Evolutionary conservation across 2,329 filamentous ascomycete genomes (phyloP).

Genomic region (Colletotrichum sp.): DNA sequence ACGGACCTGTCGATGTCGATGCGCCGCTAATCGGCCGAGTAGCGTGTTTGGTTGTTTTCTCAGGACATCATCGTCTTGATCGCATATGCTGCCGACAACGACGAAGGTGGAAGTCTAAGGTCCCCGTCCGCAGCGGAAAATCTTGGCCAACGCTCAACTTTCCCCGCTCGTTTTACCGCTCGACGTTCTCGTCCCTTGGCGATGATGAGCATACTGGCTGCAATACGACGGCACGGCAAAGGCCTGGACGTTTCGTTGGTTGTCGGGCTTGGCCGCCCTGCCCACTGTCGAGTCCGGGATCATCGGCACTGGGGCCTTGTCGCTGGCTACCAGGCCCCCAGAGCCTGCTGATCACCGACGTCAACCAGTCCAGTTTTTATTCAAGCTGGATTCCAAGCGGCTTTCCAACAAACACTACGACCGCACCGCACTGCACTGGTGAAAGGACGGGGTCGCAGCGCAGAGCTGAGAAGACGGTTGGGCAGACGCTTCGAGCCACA

Average conservation of each 20-base stretch:
- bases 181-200: not conserved
- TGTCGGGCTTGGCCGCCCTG: not conserved
- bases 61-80: not conserved
- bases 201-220: not conserved
- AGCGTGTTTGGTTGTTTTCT: not conserved
- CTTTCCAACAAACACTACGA: not conserved
- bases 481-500: not conserved
- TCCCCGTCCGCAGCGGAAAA: not conserved
- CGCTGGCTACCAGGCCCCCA: not conserved
- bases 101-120: not conserved
- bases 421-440: not conserved
- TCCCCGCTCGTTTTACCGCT: not conserved
- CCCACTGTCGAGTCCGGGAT: not conserved
- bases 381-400: not conserved
- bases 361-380: slow-evolving; percentile 7
- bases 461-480: not conserved
- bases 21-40: not conserved
- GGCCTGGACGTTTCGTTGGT: not conserved
- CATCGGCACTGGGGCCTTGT: slow-evolving; percentile 6
- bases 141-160: not conserved
- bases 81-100: not conserved
- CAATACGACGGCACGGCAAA: not conserved
- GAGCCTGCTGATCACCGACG: slow-evolving; percentile 15
- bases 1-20: not conserved
- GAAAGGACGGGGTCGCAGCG: not conserved